These are phyloP conservation scores for Daldinia childiae DNA, from an alignment of 495 filamentous ascomycete genomes.

Conservation along the genomic window DNA sequence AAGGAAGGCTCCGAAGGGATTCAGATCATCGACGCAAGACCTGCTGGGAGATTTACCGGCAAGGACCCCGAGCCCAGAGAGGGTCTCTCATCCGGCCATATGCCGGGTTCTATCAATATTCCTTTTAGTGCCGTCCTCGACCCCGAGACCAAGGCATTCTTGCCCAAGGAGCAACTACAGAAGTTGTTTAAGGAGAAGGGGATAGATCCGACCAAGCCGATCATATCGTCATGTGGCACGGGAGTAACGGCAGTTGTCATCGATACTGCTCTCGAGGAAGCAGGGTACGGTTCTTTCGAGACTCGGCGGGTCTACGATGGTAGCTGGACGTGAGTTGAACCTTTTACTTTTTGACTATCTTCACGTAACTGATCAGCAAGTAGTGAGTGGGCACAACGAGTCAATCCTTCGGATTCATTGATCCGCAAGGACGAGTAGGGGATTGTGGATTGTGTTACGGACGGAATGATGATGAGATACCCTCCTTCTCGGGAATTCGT, in stretches of 20 bases:
- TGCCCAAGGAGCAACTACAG: conserved; percentile 74
- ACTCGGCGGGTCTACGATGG: conserved; percentile 89
- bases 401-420: conserved; percentile 53
- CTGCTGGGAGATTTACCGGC: conserved; percentile 80
- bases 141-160: conserved; percentile 79
- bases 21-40: conserved; percentile 90
- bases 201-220: conserved; percentile 80
- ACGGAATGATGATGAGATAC: conserved; percentile 41
- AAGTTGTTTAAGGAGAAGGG: conserved; percentile 80
- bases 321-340: conserved; percentile 88
- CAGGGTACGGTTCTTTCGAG: conserved; percentile 73
- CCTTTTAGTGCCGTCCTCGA: conserved; percentile 84
- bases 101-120: conserved; percentile 86
- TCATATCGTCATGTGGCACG: conserved; percentile 91
- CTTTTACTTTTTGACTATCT: neutral
- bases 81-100: conserved; percentile 89
- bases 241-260: conserved; percentile 95
- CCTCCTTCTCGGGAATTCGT: conserved; percentile 34
- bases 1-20: conserved; percentile 83
- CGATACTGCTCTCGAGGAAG: conserved; percentile 84
- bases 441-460: neutral
- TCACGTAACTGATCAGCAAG: conserved; percentile 25
- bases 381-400: conserved; percentile 81
- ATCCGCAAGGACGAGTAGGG: conserved; percentile 47
- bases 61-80: conserved; percentile 86